phyloP scores from a whole-genome alignment of 1,139 yeast genomes.

The Saccharomycopsis hybrid region DNA sequence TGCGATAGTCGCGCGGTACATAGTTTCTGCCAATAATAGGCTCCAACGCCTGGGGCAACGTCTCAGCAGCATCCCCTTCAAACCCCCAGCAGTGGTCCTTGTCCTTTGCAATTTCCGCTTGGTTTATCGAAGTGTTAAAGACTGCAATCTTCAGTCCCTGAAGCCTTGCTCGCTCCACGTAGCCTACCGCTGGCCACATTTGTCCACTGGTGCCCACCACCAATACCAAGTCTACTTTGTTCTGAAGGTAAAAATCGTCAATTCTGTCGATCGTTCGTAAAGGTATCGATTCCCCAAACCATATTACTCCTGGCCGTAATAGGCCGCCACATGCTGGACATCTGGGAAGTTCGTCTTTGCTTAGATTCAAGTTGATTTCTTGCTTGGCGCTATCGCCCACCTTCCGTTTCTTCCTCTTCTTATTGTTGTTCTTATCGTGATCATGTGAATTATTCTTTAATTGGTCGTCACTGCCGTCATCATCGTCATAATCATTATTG shows the following conservation, averaged over 20 bases:
- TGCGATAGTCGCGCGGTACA: slow-evolving; percentile 22
- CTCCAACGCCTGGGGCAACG: slow-evolving; percentile 59
- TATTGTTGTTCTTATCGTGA: slow-evolving; percentile 13
- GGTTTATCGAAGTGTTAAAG: slow-evolving; percentile 64
- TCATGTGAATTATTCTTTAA: too few species aligned
- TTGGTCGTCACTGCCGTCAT: slow-evolving; percentile 9
- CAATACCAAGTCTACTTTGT: slow-evolving; percentile 60
- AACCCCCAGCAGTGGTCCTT: slow-evolving; percentile 59
- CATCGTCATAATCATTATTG: slow-evolving; percentile 20
- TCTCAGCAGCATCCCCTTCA: slow-evolving; percentile 72
- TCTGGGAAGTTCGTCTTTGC: slow-evolving; percentile 49
- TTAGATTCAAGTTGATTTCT: slow-evolving; percentile 13
- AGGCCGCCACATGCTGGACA: slow-evolving; percentile 69
- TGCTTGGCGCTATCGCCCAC: slow-evolving; percentile 12
- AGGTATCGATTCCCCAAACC: slow-evolving; percentile 88
- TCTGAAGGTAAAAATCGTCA: slow-evolving; percentile 60
- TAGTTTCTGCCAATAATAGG: slow-evolving; percentile 36
- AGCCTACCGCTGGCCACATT: slow-evolving; percentile 89
- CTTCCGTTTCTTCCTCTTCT: slow-evolving; percentile 20
- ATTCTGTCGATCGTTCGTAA: slow-evolving; percentile 53
- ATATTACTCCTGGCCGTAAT: slow-evolving; percentile 82
- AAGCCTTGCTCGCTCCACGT: slow-evolving; percentile 65
- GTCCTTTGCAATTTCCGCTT: slow-evolving; percentile 35
- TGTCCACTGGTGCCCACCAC: slow-evolving; percentile 83
- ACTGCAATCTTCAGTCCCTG: slow-evolving; percentile 82